Conservation (phyloP, 2,329 filamentous ascomycete genomes). For the Epichloe baconii region DNA sequence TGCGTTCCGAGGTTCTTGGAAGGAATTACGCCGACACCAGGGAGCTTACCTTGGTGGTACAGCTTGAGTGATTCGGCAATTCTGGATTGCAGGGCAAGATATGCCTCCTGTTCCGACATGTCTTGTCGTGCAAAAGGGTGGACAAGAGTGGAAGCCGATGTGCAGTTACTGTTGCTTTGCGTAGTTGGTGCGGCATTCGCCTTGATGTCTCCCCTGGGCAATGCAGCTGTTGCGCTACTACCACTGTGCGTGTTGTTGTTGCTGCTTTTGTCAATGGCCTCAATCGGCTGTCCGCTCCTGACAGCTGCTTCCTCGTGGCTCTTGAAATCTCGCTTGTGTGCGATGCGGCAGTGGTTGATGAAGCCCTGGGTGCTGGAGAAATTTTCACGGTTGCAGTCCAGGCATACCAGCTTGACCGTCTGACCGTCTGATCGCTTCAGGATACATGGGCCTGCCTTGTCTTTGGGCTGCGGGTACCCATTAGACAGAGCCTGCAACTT, state of each 20-base stretch:
- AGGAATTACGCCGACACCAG: slow-evolving; percentile 33
- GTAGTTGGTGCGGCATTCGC: slow-evolving; percentile 1
- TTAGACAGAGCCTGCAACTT: slow-evolving; percentile 57
- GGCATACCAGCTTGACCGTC: slow-evolving; percentile 80
- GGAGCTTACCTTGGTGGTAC: slow-evolving; percentile 37
- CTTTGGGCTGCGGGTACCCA: slow-evolving; percentile 61
- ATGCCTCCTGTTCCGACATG: slow-evolving; percentile 39
- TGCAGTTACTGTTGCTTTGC: background rate
- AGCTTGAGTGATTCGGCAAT: slow-evolving; percentile 41
- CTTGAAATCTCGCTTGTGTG: slow-evolving; percentile 85
- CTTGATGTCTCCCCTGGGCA: slow-evolving; percentile 13
- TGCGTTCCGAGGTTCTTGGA: slow-evolving; percentile 14
- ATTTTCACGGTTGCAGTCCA: slow-evolving; percentile 77
- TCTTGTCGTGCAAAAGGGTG: slow-evolving; percentile 29
- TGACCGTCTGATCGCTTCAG: slow-evolving; percentile 77
- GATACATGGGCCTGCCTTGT: slow-evolving; percentile 70
- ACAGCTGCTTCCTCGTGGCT: slow-evolving; percentile 90
- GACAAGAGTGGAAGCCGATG: slow-evolving; percentile 12
- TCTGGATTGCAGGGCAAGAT: slow-evolving; percentile 34
- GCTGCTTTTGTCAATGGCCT: slow-evolving; percentile 22
- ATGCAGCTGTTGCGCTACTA: background rate
- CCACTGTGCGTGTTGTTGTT: slow-evolving; percentile 1
- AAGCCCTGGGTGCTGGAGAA: slow-evolving; percentile 98
- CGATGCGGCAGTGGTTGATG: slow-evolving; percentile 96
- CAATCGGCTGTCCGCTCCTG: slow-evolving; percentile 72